Base-by-base conservation (phyloP, 2,329 filamentous ascomycete genomes). In the Thelonectria olida region DNA sequence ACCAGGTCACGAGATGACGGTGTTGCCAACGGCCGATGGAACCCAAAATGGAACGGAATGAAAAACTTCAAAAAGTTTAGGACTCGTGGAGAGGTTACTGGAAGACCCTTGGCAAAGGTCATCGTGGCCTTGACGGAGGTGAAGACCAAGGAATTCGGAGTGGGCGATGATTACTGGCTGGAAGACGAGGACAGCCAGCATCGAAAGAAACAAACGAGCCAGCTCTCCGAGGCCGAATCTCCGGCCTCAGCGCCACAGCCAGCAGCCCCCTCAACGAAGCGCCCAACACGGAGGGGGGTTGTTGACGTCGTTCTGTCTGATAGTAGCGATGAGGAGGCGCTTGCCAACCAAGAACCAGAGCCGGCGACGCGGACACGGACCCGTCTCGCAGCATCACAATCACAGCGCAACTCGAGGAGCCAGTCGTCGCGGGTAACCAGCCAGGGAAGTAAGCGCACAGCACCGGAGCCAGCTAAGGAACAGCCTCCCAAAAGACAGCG, bases 61-160 rank as follows among this genome's bases (percentile, higher is more conserved):
- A 95, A 93, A 77, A 98, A 99, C 73, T 99, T 97, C 80, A 99
- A 99, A 76, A 91, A 88, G 69, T 99, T 99, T 73, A 83, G 84
- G 20, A 83, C 82, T 55, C 82, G 86, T 54, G 89, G 86, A 22
- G 85, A 85, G 19, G 66, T 67, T 6, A 64, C 71, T 2, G 79
- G 83, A 6, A 75, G 83, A 15, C 74, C 78, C 3, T 74, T 78
- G 2, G 75, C 79, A 25, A 80, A 79, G 55, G 79, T 91, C 31
- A 91, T 96, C 38, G 87, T 97, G 4, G 79, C 84, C 0, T 79
- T 97, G 4, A 88, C 92, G 66, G 89, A 92, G 74, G 90, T 89
- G 20, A 88, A 87, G 70, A 84, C 84, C 49, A 92, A 92, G 68
- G 87, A 88, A 36, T 91, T 90, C 71, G 91, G 91, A 2, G 85